Evolutionary conservation across 2,329 filamentous ascomycete genomes (phyloP), one percentile per base, ranked within the genome.

Genomic region (Rhytidhysteron rufulum): DNA sequence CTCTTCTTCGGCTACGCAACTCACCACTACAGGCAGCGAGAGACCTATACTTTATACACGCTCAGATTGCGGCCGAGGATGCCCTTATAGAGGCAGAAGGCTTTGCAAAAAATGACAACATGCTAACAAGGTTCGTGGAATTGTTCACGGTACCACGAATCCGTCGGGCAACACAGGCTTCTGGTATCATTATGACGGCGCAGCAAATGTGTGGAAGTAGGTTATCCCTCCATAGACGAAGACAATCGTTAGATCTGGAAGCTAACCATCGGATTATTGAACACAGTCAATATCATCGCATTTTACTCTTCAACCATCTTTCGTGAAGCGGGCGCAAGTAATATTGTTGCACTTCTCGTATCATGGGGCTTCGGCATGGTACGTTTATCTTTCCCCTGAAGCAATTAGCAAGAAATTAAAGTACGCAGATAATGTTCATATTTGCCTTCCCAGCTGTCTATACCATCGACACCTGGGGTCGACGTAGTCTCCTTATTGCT

Each of bases 391-490:
- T n/a, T n/a, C n/a, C n/a, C n/a, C n/a, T n/a, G n/a, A n/a, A n/a
- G n/a, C n/a, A n/a, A n/a, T n/a, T n/a, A n/a, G n/a, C n/a, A n/a
- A n/a, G n/a, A n/a, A n/a, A n/a, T n/a, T n/a, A n/a, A n/a, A n/a
- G n/a, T n/a, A n/a, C 10, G 31, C 31, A 10, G 34, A 24, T 36
- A 6, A 15, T 19, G 34, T 25, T 20, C 18, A 38, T 45, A 16
- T 47, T 47, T 22, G 45, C 48, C 16, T 68, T 86, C 17, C 68
- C 80, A 33, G 87, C 88, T 9, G 77, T 94, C 41, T 69, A 81
- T 18, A 72, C 88, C n/a, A 88, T 94, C 48, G 88, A 94, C 65
- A 81, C 77, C 15, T 75, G 93, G 37, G 88, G 88, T 2, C 78
- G 88, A 9, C 77, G 88, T 19, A 78, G 83, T 16, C 84, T 91